Base-by-base conservation (phyloP, 768 basidiomycete species). In the Termitomyces eurrhizus region DNA sequence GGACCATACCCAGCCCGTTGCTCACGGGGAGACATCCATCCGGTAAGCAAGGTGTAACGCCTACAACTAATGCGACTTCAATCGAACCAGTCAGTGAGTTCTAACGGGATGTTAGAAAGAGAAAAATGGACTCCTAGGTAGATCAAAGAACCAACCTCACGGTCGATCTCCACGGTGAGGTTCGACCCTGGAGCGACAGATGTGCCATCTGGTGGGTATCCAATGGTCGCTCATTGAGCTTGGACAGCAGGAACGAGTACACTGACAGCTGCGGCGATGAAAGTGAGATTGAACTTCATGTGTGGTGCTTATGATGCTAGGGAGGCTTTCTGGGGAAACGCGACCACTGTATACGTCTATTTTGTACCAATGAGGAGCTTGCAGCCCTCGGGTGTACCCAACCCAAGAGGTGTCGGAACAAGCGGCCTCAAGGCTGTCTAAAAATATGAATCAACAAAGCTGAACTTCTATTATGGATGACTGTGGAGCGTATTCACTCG, bases 11-110 rank as follows among this genome's bases (percentile, higher is more conserved):
- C 65, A 83, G 60, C 18, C 68, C 57, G 7, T 69, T 70, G 1
- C 59, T 48, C 8, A 68, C 69, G 7, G 69, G 36, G 16, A 58
- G 48, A 61, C 75, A 71, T 46, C 64, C 57, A 36, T 52, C 61
- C 18, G 64, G 44, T 7, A 61, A 60, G 53, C 74, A 84, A 36
- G 76, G 74, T 48, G 71, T 69, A 33, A 83, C 39, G 7, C 74
- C 80, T 55, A 84, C 76, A 33, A 77, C 77, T 53, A 84, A 67
- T 14, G 76, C 79, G 2, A 83, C 75, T 60, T 83, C 80, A 41
- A 67, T 69, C 11, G 77, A 77, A 12, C 71, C 70, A 1, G 77
- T 71, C 24, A 80, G 65, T 8, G 70, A 53, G 55, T 77, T 67
- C 79, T 81, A 50, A 7, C 37, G 35, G 18, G 46, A 65, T 14